phyloP scores from a whole-genome alignment of 345 rosid species.

The Eucalyptus lansdowneana region DNA sequence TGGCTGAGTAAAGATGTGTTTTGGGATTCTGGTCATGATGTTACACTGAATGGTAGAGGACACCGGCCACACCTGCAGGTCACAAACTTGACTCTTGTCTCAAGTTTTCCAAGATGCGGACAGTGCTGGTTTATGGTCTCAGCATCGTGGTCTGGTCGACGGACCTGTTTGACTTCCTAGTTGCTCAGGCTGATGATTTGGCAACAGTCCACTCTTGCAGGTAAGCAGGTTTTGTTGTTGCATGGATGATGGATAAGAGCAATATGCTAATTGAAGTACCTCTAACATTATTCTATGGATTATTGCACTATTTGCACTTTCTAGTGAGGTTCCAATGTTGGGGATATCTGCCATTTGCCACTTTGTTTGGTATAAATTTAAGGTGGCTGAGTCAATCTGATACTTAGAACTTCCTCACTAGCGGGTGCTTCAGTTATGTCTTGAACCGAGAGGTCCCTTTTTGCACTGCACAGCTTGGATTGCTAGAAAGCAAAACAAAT shows the following conservation, averaged over 20 bases:
- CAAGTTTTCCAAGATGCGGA: background rate
- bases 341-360: background rate
- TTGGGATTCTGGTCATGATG: background rate
- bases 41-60: background rate
- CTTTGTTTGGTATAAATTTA: background rate
- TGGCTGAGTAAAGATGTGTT: background rate
- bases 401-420: background rate
- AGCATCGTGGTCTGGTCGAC: background rate
- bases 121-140: background rate
- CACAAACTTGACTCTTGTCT: background rate
- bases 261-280: background rate
- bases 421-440: background rate
- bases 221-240: background rate
- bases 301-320: background rate
- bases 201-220: background rate
- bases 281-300: background rate
- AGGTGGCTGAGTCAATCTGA: background rate
- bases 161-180: background rate
- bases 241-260: background rate
- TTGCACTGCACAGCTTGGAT: background rate
- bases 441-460: background rate
- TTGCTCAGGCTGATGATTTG: background rate
- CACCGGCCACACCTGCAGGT: background rate
- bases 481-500: background rate
- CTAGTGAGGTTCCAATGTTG: background rate